Evolutionary conservation across 768 basidiomycete species (phyloP), one percentile per base, ranked within the genome.

Genomic region (Hericium coralloides): DNA sequence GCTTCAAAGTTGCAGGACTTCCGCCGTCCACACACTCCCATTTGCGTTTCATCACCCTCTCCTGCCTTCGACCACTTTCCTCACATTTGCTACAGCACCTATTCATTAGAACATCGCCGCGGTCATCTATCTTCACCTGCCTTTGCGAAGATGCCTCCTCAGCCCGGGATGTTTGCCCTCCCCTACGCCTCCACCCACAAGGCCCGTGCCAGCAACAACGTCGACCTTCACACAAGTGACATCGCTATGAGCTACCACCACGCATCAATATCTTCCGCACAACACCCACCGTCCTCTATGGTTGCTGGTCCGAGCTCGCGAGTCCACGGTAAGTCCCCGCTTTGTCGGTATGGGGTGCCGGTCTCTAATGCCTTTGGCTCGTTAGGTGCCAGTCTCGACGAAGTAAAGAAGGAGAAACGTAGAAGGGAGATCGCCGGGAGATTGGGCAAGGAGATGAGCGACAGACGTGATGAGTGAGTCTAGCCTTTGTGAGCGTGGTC

Each of bases 381-480:
- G n/a, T 38, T 25, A 64, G 60, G 57, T 55, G 63, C 60, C 25
- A 59, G 56, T 22, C 53, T 63, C 59, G 78, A 79, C 60, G 79
- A 80, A 49, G 66, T 70, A 17, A 76, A 82, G 73, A 81, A 79
- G 64, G 86, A 87, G 55, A 84, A 79, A 74, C 80, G 81, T 69
- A 74, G 83, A 59, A 84, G 81, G 64, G 87, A 90, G 55, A 67
- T 85, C 31, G 77, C 81, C n/a, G 81, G 82, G 54, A 87, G 82
- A 72, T 67, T 86, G 26, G 82, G 81, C 22, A 89, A 85, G 67
- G 88, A 90, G 62, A 79, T 87, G 73, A 77, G 68, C 65, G 88
- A 91, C 69, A 76, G 87, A 58, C 73, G 85, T 63, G 87, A 89
- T 67, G 87, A 89, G 89, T 89, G 64, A 66, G 80, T 75, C 37